Base-by-base conservation (phyloP, 306 rosid species). In the Cucurbita maxima region DNA sequence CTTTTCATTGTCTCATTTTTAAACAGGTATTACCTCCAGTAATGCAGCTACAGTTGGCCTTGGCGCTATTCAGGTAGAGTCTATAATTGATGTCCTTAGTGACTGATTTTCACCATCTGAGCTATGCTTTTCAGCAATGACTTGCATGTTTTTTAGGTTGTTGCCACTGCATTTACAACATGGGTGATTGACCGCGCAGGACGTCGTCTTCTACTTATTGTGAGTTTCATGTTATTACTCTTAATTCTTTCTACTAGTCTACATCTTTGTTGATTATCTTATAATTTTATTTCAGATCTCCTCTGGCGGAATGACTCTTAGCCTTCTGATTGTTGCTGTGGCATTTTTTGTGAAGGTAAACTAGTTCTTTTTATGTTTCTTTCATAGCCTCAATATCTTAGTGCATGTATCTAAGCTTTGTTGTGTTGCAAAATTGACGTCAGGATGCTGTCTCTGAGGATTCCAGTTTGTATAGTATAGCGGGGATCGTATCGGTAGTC, bases 161-260 rank as follows among this genome's bases (percentile, higher is more conserved):
- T 91, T 68, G 97, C 99, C 44, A 91, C 97, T 57, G 80, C 81
- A 18, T 78, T 91, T 75, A 88, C 96, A 67, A 83, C 92, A 67
- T 94, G 97, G 99, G 84, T 94, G 51, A 84, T 81, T 1, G 99
- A 94, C 84, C 89, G 73, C 82, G 81, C 97, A 10, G 97, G 99
- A 72, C 95, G 99, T 6, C 84, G 97, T 44, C 85, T 94, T 74
- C 90, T 94, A 66, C 88, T 82, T 79, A 73, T 87, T 75, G 99
- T 94, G 82, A 82, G 96, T 78, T 82, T 76, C 55, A 73, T 59
- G 57, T 18, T 69, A 37, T 67, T 47, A 56, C 53, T 60, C 72
- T 37, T 68, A 63, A 61, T 51, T 50, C 48, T 58, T 80, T 81
- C 73, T 44, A n/a, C 10, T 30, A 12, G 59, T 18, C 9, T 57